Evolutionary conservation across 1,284 basidiomycete species (phyloP).

Genomic region (Gymnopus androsaceus): DNA sequence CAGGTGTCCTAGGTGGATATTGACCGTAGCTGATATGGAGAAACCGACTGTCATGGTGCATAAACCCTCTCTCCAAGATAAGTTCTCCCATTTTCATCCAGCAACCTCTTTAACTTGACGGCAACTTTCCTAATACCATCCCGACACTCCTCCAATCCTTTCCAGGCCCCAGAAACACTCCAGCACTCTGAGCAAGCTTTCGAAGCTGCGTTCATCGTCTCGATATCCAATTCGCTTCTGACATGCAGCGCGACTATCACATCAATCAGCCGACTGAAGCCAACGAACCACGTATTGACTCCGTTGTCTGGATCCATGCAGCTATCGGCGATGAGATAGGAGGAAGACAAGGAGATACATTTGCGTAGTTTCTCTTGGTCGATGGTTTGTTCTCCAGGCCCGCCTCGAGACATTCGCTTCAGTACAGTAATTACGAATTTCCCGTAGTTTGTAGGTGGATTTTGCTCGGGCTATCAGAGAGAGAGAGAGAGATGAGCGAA

Average conservation of each 20-base stretch:
- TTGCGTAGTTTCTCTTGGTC: conserved; percentile 66
- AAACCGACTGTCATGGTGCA: conserved; percentile 43
- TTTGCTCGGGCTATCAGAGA: conserved; percentile 26
- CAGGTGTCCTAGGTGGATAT: too few relatives aligned
- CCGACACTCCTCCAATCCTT: conserved; percentile 60
- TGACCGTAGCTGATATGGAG: conserved; percentile 3
- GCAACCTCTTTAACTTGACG: conserved; percentile 58
- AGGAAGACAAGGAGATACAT: conserved; percentile 68
- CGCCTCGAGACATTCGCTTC: conserved; percentile 45
- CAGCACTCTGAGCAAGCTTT: conserved; percentile 83
- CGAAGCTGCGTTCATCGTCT: conserved; percentile 70
- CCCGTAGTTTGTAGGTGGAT: conserved; percentile 57
- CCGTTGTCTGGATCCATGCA: conserved; percentile 63
- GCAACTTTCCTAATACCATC: conserved; percentile 62
- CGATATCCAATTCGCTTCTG: conserved; percentile 64
- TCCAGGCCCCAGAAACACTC: conserved; percentile 69
- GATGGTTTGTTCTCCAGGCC: conserved; percentile 37
- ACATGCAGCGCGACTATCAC: conserved; percentile 67
- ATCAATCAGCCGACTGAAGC: conserved; percentile 69
- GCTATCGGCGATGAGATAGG: conserved; percentile 72
- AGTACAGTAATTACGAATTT: conserved; percentile 59
- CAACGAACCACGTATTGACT: conserved; percentile 60
- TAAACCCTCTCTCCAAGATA: conserved; percentile 67
- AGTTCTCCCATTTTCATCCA: conserved; percentile 68
- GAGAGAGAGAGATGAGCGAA: not conserved